These are phyloP conservation scores for Tulasnella sp. DNA, from an alignment of 768 basidiomycete species.

Conservation along the genomic window DNA sequence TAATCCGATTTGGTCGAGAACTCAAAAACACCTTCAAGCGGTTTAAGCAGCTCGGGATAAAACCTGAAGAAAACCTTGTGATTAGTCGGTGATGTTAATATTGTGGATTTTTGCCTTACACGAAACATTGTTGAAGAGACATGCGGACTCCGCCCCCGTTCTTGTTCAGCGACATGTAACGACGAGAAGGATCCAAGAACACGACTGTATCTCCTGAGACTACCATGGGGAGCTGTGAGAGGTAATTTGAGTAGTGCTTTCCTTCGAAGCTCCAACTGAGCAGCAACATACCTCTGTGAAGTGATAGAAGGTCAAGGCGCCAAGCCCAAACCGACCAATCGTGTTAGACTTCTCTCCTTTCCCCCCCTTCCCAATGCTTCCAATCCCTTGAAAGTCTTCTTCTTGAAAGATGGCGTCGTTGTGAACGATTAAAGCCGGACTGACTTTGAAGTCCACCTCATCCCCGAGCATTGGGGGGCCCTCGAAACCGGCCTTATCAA, in stretches of 20 bases:
- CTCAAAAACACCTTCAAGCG: slow-evolving; percentile 49
- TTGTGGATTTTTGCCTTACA: slow-evolving; percentile 42
- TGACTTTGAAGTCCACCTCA: too few species aligned
- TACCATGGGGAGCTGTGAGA: too few species aligned
- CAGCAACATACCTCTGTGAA: slow-evolving; percentile 55
- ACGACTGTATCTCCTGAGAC: too few species aligned
- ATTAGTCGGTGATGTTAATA: slow-evolving; percentile 48
- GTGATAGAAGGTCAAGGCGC: slow-evolving; percentile 58
- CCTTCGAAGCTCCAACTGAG: too few species aligned
- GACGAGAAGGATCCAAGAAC: too few species aligned
- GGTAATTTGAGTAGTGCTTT: too few species aligned
- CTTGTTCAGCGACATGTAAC: slow-evolving; percentile 46
- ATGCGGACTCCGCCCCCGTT: slow-evolving; percentile 47
- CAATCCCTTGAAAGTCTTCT: slow-evolving; percentile 54
- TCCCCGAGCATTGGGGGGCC: too few species aligned
- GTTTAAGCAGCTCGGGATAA: slow-evolving; percentile 43
- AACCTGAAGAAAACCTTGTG: too few species aligned
- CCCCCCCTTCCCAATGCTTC: slow-evolving; percentile 52
- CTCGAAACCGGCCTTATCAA: too few species aligned
- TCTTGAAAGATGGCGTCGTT: slow-evolving; percentile 51
- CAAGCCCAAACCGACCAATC: slow-evolving; percentile 59
- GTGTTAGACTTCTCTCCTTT: slow-evolving; percentile 48
- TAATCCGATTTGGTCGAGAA: slow-evolving; percentile 44
- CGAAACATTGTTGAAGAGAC: slow-evolving; percentile 51
- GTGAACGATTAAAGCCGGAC: not conserved